phyloP scores from a whole-genome alignment of 2,329 filamentous ascomycete species.

The Sporothrix protearum region DNA sequence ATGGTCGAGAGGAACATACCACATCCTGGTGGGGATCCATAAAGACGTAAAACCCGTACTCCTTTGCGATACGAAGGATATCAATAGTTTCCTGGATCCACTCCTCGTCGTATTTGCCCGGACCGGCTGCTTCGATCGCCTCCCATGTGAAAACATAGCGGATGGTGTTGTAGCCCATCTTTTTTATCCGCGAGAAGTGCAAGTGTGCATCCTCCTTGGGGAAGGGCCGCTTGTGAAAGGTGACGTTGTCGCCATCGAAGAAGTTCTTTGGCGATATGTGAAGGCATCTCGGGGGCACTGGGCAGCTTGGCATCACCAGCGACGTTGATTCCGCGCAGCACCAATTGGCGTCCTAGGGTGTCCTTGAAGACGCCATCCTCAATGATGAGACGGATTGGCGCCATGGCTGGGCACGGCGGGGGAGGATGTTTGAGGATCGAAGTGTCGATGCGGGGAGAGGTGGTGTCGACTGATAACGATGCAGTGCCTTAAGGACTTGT shows the following conservation, averaged over 20 bases:
- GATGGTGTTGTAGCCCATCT: conserved; percentile 94
- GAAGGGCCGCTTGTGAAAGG: conserved; percentile 84
- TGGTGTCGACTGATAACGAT: not conserved
- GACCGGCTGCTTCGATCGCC: conserved; percentile 89
- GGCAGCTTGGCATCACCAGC: conserved; percentile 89
- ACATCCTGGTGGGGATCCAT: conserved; percentile 99
- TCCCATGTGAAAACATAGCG: conserved; percentile 99
- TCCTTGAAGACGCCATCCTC: conserved; percentile 86
- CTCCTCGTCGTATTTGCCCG: conserved; percentile 87
- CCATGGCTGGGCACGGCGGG: conserved; percentile 51
- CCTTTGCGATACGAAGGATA: conserved; percentile 75
- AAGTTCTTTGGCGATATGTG: conserved; percentile 74
- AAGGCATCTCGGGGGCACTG: conserved; percentile 73
- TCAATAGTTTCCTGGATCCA: conserved; percentile 91
- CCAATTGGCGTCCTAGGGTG: conserved; percentile 73
- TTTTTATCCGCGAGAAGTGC: conserved; percentile 81
- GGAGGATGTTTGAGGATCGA: not conserved
- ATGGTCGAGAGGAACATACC: conserved; percentile 48
- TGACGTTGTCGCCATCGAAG: conserved; percentile 89
- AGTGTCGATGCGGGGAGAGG: not conserved
- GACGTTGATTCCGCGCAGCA: conserved; percentile 89
- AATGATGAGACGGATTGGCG: conserved; percentile 72
- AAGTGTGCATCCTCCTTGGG: conserved; percentile 73
- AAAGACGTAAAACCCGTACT: conserved; percentile 92
- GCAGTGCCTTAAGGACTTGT: not conserved